These are phyloP conservation scores for Porphyrellus sp. DNA, from an alignment of 1,284 basidiomycete genomes.

Conservation along the genomic window DNA sequence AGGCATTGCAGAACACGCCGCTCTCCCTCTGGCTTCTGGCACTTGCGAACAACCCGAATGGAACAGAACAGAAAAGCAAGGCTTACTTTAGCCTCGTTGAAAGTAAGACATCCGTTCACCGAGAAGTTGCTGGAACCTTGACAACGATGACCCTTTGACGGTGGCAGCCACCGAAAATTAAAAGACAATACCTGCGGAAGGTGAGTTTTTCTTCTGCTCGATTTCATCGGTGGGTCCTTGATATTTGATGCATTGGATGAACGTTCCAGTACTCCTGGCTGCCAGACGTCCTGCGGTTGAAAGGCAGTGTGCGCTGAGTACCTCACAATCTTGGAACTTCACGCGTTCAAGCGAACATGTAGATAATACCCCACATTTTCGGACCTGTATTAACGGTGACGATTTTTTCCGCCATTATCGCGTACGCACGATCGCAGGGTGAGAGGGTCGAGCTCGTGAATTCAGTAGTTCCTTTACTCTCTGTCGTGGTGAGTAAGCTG, in stretches of 20 bases:
- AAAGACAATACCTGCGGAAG: constrained; percentile 32
- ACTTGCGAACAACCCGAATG: constrained; percentile 20
- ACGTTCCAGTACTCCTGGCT: constrained; percentile 78
- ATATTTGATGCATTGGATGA: neutral
- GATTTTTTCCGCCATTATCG: constrained; percentile 62
- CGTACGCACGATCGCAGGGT: constrained; percentile 55
- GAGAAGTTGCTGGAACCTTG: constrained; percentile 1
- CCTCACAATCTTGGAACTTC: constrained; percentile 1
- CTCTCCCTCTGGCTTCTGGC: neutral
- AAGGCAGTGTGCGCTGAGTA: constrained; percentile 57
- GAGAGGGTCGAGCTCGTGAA: constrained; percentile 60
- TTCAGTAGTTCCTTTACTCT: constrained; percentile 78
- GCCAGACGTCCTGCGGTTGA: constrained; percentile 78
- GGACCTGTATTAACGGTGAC: constrained; percentile 85
- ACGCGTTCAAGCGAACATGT: constrained; percentile 4
- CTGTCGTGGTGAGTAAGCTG: constrained; percentile 73
- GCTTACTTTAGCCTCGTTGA: constrained; percentile 24
- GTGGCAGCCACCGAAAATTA: constrained; percentile 29
- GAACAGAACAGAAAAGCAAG: constrained; percentile 20
- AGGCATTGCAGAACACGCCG: neutral
- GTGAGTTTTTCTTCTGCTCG: constrained; percentile 10
- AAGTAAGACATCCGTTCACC: constrained; percentile 22
- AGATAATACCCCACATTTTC: constrained; percentile 66
- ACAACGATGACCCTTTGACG: constrained; percentile 5
- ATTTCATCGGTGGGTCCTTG: neutral